Base-by-base conservation (phyloP, 352 stramenopile species). In the Pythium phragmiticola region DNA sequence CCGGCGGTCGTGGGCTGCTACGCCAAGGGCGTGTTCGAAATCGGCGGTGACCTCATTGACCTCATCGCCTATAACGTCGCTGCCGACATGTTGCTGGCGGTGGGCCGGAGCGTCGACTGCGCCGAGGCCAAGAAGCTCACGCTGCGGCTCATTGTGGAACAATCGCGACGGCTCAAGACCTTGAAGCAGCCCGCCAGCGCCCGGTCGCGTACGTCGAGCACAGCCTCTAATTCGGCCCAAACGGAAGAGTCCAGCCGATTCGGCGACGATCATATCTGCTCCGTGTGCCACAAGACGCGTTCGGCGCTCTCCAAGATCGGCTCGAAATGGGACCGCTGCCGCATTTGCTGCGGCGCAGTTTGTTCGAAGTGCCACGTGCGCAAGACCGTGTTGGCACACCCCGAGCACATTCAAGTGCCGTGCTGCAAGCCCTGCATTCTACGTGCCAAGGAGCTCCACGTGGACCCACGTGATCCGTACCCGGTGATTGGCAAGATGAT, bases 351-450 rank as follows among this genome's bases (percentile, higher is more conserved):
- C 0, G 57, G 61, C 21, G 47, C 62, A 0, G 73, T 77, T 17
- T 89, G 80, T 66, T 72, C 61, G 49, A 82, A 82, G 60, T 89
- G 76, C 59, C 69, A 78, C 39, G 57, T 83, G 14, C 86, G 82
- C 43, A 75, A 72, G 11, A 63, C 53, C 6, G 52, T 87, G 4
- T 64, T 89, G 21, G 66, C 74, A 19, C 55, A 54, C 7, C 74
- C 72, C 14, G 60, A 70, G 37, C 60, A 79, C 8, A 63, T 86
- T 14, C n/a, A 60, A 6, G 71, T 87, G 12, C 43, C 69, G 26
- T 87, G 77, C 61, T 89, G 80, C 48, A 89, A 80, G 57, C 64
- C 56, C 11, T 89, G 77, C 61, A 59, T 84, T 11, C 60, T 84
- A 12, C 66, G 74, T 39, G 66, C 72, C 13, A 80, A 78, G 21